These are phyloP conservation scores for Candida berthetii DNA, from an alignment of 805 yeast species.

Conservation along the genomic window DNA sequence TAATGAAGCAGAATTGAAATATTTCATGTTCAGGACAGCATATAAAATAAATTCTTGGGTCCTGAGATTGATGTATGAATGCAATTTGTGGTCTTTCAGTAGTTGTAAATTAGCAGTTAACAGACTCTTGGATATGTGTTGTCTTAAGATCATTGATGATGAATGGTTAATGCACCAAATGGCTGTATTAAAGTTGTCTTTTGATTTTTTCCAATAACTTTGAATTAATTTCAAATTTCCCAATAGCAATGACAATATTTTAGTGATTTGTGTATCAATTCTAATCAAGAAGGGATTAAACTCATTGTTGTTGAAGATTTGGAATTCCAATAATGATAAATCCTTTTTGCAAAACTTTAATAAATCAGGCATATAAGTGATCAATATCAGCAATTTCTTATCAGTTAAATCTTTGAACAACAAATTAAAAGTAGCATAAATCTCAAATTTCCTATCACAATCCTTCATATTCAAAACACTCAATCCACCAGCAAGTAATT, in stretches of 20 bases:
- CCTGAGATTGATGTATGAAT: conserved; percentile 2
- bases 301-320: conserved; percentile 1
- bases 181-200: conserved; percentile 3
- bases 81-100: conserved; percentile 15
- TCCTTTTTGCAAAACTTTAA: conserved; percentile 7
- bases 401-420: conserved; percentile 16
- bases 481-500: conserved; percentile 16
- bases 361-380: conserved; percentile 6
- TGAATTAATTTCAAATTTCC: conserved; percentile 8
- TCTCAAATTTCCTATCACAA: conserved; percentile 17
- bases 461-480: conserved; percentile 4
- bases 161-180: conserved; percentile 12
- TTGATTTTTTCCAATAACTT: conserved; percentile 5
- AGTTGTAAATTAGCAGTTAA: conserved; percentile 18
- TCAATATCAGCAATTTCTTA: background rate
- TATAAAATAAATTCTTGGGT: conserved; percentile 14
- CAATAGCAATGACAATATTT: conserved; percentile 9
- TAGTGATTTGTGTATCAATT: conserved; percentile 17
- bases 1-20: conserved; percentile 14
- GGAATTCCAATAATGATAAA: conserved; percentile 4
- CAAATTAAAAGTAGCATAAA: conserved; percentile 17
- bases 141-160: conserved; percentile 6
- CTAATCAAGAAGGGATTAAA: conserved; percentile 16
- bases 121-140: conserved; percentile 14
- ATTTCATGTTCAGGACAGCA: conserved; percentile 16